Conservation (phyloP, 208 protist species). For the Tritrichomonas musculus region DNA sequence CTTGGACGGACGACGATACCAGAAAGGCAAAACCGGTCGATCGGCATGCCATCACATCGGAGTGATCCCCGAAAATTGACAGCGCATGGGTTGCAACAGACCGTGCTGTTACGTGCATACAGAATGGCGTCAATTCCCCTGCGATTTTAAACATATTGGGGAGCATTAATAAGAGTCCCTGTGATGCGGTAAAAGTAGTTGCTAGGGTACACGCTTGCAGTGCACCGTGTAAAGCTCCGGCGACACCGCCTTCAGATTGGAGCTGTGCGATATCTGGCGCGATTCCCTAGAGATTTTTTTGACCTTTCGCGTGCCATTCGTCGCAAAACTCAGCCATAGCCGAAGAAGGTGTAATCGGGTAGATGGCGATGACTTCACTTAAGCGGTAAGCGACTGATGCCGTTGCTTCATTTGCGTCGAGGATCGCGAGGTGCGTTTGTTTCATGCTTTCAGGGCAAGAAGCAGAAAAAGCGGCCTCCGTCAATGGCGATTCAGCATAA, state of each 20-base stretch:
- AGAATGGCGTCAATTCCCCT: slow-evolving; percentile 53
- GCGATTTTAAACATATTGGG: background rate
- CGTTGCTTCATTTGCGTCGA: background rate
- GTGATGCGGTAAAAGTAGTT: slow-evolving; percentile 65
- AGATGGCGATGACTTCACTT: slow-evolving; percentile 23
- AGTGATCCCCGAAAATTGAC: slow-evolving; percentile 59
- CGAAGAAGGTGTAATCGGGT: slow-evolving; percentile 62
- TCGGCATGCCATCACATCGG: slow-evolving; percentile 58
- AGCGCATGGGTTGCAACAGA: slow-evolving; percentile 30
- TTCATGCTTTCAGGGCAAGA: too few species aligned
- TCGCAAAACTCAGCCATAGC: slow-evolving; percentile 59
- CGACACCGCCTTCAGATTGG: slow-evolving; percentile 59
- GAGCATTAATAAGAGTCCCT: slow-evolving; percentile 36
- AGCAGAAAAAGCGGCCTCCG: too few species aligned
- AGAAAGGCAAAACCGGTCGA: slow-evolving; percentile 56
- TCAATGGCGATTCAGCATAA: too few species aligned
- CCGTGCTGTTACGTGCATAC: slow-evolving; percentile 60
- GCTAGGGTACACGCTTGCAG: slow-evolving; percentile 44
- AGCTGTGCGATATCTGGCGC: slow-evolving; percentile 45
- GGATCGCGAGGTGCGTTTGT: too few species aligned
- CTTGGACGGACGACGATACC: slow-evolving; percentile 52
- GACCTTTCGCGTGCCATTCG: slow-evolving; percentile 44
- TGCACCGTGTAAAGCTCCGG: slow-evolving; percentile 49
- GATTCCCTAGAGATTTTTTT: slow-evolving; percentile 57
- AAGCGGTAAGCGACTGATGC: background rate